Evolutionary conservation across 2,329 filamentous ascomycete genomes (phyloP).

Genomic region (Aspergillus melleus): DNA sequence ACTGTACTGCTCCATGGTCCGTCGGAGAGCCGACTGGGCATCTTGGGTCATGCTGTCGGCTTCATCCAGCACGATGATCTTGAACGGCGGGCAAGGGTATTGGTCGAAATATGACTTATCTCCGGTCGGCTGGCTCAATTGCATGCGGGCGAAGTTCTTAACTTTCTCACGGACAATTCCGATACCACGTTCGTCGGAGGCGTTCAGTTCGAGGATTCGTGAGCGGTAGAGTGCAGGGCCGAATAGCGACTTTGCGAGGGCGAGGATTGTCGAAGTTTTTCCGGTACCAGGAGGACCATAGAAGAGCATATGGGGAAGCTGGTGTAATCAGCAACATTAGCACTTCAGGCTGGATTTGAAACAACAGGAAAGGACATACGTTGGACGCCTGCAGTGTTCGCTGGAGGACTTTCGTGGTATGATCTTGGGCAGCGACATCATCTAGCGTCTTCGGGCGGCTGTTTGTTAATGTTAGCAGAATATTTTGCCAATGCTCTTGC

Average conservation of each 20-base stretch:
- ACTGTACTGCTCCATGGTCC: constrained; percentile 98
- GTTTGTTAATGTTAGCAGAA: constrained; percentile 1
- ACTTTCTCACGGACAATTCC: constrained; percentile 96
- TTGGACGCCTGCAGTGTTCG: constrained; percentile 94
- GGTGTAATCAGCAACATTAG: constrained; percentile 4
- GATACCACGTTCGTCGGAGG: constrained; percentile 97
- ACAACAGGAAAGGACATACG: constrained; percentile 44
- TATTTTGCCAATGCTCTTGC: background rate
- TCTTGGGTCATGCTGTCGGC: constrained; percentile 99
- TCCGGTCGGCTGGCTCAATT: constrained; percentile 77
- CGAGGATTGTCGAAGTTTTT: constrained; percentile 97
- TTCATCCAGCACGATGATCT: constrained; percentile 98
- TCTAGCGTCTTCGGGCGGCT: constrained; percentile 91
- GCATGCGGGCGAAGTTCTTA: constrained; percentile 95
- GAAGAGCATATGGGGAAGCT: constrained; percentile 98
- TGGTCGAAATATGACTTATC: constrained; percentile 63
- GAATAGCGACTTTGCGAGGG: constrained; percentile 95
- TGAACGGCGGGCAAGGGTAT: constrained; percentile 96
- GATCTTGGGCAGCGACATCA: constrained; percentile 96
- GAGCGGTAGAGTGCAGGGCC: constrained; percentile 90
- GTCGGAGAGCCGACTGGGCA: constrained; percentile 84
- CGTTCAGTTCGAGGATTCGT: constrained; percentile 97
- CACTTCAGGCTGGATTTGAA: background rate
- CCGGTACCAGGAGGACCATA: constrained; percentile 96
- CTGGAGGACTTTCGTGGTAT: constrained; percentile 89